Evolutionary conservation across 176 grass and related monocot genomes (phyloP).

Genomic region (Oryza coarctata): DNA sequence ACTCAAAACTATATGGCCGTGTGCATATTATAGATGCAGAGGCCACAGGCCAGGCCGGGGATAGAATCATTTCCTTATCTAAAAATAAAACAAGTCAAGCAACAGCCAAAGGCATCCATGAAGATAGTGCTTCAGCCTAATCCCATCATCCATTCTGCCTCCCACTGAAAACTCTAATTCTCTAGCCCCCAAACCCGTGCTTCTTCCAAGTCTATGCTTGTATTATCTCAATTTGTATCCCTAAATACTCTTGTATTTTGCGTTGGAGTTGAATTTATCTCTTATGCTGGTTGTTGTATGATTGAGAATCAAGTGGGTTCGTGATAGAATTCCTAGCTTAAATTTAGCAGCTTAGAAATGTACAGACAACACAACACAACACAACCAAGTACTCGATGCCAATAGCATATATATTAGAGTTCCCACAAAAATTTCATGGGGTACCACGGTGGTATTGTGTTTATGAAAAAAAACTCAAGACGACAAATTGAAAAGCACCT

Average conservation of each 20-base stretch:
- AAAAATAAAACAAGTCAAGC: neutral
- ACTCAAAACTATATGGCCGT: too few relatives aligned
- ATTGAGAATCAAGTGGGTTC: neutral
- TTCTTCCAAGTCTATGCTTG: too few relatives aligned
- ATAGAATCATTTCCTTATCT: neutral
- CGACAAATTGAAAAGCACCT: neutral
- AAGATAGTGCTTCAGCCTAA: too few relatives aligned
- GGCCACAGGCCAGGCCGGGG: neutral
- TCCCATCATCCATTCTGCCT: too few relatives aligned
- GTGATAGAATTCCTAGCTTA: neutral
- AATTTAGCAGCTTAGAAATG: neutral
- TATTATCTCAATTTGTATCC: too few relatives aligned
- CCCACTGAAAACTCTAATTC: too few relatives aligned
- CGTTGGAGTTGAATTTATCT: neutral
- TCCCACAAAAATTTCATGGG: slow-evolving; percentile 3
- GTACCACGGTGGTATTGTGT: neutral
- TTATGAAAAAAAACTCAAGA: neutral
- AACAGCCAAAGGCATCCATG: neutral
- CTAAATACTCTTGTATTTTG: neutral
- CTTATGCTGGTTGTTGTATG: neutral
- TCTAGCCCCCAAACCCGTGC: too few relatives aligned
- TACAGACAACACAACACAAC: neutral
- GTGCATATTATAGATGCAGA: neutral
- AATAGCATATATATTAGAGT: neutral
- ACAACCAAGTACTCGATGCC: neutral